phyloP scores from a whole-genome alignment of 1,139 yeast species.

The Debaryomyces subglobosus region DNA sequence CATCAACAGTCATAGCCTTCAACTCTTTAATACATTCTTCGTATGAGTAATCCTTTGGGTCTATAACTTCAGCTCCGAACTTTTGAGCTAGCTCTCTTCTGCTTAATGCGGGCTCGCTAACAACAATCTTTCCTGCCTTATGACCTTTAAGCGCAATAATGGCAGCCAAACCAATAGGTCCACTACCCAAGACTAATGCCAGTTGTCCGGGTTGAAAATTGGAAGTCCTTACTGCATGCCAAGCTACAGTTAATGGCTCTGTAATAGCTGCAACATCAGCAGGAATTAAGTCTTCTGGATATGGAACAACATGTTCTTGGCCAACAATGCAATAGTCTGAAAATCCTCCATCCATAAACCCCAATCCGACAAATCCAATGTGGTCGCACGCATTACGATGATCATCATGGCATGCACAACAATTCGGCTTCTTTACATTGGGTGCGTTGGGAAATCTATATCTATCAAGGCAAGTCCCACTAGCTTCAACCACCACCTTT shows the following conservation, averaged over 20 bases:
- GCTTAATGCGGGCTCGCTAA: constrained; percentile 60
- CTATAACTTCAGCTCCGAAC: constrained; percentile 52
- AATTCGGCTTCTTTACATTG: constrained; percentile 26
- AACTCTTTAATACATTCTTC: constrained; percentile 36
- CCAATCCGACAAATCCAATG: constrained; percentile 48
- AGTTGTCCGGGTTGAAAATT: constrained; percentile 48
- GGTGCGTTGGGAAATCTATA: constrained; percentile 27
- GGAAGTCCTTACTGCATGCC: constrained; percentile 58
- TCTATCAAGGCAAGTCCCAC: constrained; percentile 47
- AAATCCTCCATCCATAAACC: constrained; percentile 54
- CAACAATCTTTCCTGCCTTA: constrained; percentile 54
- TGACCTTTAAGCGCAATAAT: constrained; percentile 59
- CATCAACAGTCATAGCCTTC: constrained; percentile 42
- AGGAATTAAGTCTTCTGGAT: constrained; percentile 48
- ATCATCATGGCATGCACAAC: constrained; percentile 50
- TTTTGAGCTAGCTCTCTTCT: constrained; percentile 56
- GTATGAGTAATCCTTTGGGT: constrained; percentile 44
- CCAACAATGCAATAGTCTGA: constrained; percentile 54
- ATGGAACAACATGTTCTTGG: constrained; percentile 46
- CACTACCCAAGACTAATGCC: constrained; percentile 61
- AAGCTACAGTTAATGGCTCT: constrained; percentile 60
- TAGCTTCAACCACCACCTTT: constrained; percentile 47
- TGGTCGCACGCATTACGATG: constrained; percentile 50
- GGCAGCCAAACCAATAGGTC: constrained; percentile 65
- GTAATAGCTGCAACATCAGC: constrained; percentile 57